Base-by-base conservation (phyloP, 495 filamentous ascomycete genomes). In the Trichoderma parareesei region DNA sequence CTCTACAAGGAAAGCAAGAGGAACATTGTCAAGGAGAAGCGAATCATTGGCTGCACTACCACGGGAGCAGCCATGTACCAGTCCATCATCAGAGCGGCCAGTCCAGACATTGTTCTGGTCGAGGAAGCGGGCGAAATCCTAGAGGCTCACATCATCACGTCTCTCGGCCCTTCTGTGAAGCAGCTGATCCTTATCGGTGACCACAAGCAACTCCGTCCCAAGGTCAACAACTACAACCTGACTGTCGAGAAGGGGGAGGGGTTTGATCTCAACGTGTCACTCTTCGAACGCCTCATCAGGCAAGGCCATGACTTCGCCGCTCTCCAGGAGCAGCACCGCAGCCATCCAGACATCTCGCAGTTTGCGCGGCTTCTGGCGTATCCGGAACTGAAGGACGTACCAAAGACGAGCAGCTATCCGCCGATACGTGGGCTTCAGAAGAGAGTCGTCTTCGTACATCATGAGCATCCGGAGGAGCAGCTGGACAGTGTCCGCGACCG, bases 91-190 rank as follows among this genome's bases (percentile, higher is more conserved):
- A 77, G 77, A 53, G 72, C 73, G 5, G 81, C 82, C 5, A 64
- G 63, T 0, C 84, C 84, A 0, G 82, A 82, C 18, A 76, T 88
- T 6, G 69, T 90, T 35, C 68, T 93, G 0, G 82, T 91, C 0
- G 90, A 94, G 70, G 90, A 94, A 68, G 90, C 90, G 4, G 90
- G 90, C 7, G 90, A 94, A 68, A 89, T 92, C 35, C 72, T 92
- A 2, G 90, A 94, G 69, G 82, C 78, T 33, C 78, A 93, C 68
- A 77, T 92, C 43, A 71, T 93, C 0, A 87, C 88, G 0, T 83
- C 88, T 0, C 68, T 94, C 37, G 71, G 75, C 0, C 72, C 82
- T 0, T 71, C 79, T 0, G 87, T 86, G 11, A 82, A 90, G 67
- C 88, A 92, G 41, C 68, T 90, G 3, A 77, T 91, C 8, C 72